These are phyloP conservation scores for Hamiltosporidium tvaerminnensis DNA, from an alignment of 371 early-diverging fungal species.

Conservation along the genomic window DNA sequence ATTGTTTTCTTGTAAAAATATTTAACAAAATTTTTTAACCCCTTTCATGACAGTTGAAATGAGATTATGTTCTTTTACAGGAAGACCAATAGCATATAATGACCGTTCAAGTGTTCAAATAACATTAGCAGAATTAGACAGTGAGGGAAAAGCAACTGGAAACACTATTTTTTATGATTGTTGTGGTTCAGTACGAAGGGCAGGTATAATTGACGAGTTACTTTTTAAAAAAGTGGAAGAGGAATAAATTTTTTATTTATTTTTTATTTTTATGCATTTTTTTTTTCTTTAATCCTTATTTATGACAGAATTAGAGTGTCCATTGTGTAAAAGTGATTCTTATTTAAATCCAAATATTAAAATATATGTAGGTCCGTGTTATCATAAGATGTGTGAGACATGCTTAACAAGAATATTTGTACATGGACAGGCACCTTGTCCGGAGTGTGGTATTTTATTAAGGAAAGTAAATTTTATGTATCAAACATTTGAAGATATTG, in stretches of 20 bases:
- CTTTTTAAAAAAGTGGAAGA: conserved; percentile 11
- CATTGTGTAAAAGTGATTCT: conserved; percentile 54
- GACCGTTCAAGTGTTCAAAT: conserved; percentile 50
- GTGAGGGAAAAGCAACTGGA: conserved; percentile 43
- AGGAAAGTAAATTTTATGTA: conserved; percentile 52
- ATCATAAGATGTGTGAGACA: conserved; percentile 53
- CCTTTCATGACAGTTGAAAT: too few relatives aligned
- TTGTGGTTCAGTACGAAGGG: conserved; percentile 44
- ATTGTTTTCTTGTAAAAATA: too few relatives aligned
- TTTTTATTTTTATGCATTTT: too few relatives aligned
- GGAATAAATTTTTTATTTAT: too few relatives aligned
- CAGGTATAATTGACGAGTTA: conserved; percentile 42
- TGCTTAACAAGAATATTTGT: conserved; percentile 47
- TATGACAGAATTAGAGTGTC: conserved; percentile 31
- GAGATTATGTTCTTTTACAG: conserved; percentile 50
- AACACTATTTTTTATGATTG: conserved; percentile 39
- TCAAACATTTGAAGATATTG: conserved; percentile 53
- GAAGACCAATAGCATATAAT: conserved; percentile 46
- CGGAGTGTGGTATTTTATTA: conserved; percentile 48
- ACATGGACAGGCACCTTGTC: conserved; percentile 50
- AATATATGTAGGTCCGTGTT: conserved; percentile 53
- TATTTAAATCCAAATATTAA: conserved; percentile 54
- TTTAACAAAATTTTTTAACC: too few relatives aligned
- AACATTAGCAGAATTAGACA: conserved; percentile 42
- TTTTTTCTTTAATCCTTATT: too few relatives aligned